Percentiles rank a stretch among this genome's conserved stretches.
These are phyloP conservation scores for Cutaneotrichosporon dermatis DNA, from an alignment of 1,284 basidiomycete genomes.

Conservation along the genomic window DNA sequence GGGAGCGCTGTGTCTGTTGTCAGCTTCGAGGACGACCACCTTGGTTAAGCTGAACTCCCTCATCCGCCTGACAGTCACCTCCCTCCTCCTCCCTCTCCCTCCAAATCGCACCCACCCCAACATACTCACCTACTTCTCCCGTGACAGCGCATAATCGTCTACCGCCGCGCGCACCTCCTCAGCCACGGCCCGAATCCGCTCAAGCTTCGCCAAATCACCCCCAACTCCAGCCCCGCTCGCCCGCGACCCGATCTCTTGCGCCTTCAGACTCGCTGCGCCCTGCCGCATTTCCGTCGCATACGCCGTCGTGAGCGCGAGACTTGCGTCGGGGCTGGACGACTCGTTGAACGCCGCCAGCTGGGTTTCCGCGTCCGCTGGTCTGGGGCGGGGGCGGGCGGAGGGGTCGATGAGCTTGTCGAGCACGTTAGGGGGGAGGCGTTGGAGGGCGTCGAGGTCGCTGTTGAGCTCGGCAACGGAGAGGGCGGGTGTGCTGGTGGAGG, in stretches of 20 bases:
- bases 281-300: constrained; percentile 17
- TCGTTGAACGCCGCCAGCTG: constrained; percentile 4
- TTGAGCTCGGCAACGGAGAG: not conserved
- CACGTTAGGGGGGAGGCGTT: constrained; percentile 2
- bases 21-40: no score
- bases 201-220: constrained; percentile 1
- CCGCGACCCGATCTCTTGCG: not conserved
- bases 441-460: constrained; percentile 12
- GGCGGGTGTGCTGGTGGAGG: not conserved
- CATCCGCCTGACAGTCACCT: no score
- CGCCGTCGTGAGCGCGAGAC: constrained; percentile 5
- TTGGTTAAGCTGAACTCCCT: no score
- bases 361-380: not conserved
- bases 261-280: not conserved
- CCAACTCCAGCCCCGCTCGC: not conserved
- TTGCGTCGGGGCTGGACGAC: not conserved
- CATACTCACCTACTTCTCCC: not conserved
- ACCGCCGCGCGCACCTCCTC: constrained; percentile 8
- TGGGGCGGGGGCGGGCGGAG: not conserved
- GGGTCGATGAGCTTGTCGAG: constrained; percentile 16
- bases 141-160: constrained; percentile 9
- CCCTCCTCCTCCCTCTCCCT: no score
- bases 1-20: no score
- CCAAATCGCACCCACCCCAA: no score
- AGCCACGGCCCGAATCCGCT: constrained; percentile 7